A percentile compares a stretch with the other conserved stretches of the same genome.
These are phyloP conservation scores for Paspalum notatum DNA, from an alignment of 176 grass and related monocot genomes.

Conservation along the genomic window DNA sequence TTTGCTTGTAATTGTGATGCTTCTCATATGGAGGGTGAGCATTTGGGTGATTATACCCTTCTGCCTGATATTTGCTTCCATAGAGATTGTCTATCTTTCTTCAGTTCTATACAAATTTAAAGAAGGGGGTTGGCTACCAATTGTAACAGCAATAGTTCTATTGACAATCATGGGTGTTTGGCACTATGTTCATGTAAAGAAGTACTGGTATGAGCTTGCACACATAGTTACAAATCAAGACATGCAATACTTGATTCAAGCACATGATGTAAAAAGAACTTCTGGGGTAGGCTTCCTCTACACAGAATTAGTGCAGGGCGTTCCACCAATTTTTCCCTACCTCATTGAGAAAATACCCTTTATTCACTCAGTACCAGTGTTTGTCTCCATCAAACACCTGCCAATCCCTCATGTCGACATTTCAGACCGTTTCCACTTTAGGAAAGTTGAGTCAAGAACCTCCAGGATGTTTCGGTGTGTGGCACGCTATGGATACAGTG, in stretches of 20 bases:
- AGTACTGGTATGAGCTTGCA: slow-evolving; percentile 52
- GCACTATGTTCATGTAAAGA: slow-evolving; percentile 60
- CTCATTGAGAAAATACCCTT: slow-evolving; percentile 51
- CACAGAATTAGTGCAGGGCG: slow-evolving; percentile 60
- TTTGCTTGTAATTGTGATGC: slow-evolving; percentile 52
- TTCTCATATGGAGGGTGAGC: slow-evolving; percentile 60
- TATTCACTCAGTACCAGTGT: slow-evolving; percentile 50
- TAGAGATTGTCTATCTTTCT: slow-evolving; percentile 55
- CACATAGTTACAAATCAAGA: slow-evolving; percentile 42
- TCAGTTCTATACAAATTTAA: slow-evolving; percentile 60
- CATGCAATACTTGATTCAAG: slow-evolving; percentile 27
- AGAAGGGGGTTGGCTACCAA: slow-evolving; percentile 52
- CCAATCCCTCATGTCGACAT: slow-evolving; percentile 47
- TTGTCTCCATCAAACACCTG: slow-evolving; percentile 61
- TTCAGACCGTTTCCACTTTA: slow-evolving; percentile 53
- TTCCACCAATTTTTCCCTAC: slow-evolving; percentile 62
- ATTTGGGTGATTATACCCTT: slow-evolving; percentile 51
- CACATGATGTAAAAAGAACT: slow-evolving; percentile 16
- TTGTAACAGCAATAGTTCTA: slow-evolving; percentile 30
- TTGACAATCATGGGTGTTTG: slow-evolving; percentile 54
- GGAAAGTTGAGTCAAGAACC: slow-evolving; percentile 16
- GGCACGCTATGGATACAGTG: slow-evolving; percentile 57
- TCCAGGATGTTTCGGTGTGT: slow-evolving; percentile 54
- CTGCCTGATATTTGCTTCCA: slow-evolving; percentile 36
- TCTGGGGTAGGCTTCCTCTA: slow-evolving; percentile 55